A percentile compares a stretch with the other conserved stretches of the same genome.
Conservation (phyloP, 371 early-diverging fungal species). For the Nematocida ausubeli region DNA sequence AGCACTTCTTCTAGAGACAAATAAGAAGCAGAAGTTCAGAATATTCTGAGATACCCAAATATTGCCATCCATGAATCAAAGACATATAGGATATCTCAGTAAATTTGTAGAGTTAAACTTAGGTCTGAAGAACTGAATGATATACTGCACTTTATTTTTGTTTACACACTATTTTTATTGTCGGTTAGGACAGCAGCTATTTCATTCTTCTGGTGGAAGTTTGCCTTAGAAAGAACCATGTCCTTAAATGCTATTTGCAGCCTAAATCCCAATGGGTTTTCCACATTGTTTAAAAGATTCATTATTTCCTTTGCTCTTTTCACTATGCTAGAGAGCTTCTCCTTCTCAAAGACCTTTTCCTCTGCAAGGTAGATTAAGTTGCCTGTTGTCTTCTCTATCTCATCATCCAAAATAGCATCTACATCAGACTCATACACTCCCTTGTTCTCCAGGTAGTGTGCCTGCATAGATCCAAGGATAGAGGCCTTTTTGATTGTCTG, state of each 20-base stretch:
- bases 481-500: conserved; percentile 29
- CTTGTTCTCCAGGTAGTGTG: conserved; percentile 24
- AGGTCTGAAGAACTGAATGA: no score
- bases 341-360: conserved; percentile 44
- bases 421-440: background rate
- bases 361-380: conserved; percentile 40
- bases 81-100: no score
- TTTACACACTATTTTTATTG: no score
- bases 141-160: no score
- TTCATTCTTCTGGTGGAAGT: conserved; percentile 49
- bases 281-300: conserved; percentile 23
- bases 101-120: no score
- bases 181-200: conserved; percentile 39
- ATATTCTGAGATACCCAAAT: no score
- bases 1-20: no score
- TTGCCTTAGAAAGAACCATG: conserved; percentile 36
- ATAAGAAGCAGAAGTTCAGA: no score
- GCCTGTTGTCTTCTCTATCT: conserved; percentile 57
- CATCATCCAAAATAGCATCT: conserved; percentile 26
- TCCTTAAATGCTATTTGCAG: conserved; percentile 53
- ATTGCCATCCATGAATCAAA: no score
- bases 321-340: conserved; percentile 38
- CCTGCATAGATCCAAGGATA: conserved; percentile 44
- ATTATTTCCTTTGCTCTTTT: conserved; percentile 46
- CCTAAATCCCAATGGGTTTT: conserved; percentile 22